Percentiles rank a stretch among this genome's conserved stretches.
phyloP scores from a whole-genome alignment of 2,329 filamentous ascomycete genomes.

The Colletotrichum tanaceti region DNA sequence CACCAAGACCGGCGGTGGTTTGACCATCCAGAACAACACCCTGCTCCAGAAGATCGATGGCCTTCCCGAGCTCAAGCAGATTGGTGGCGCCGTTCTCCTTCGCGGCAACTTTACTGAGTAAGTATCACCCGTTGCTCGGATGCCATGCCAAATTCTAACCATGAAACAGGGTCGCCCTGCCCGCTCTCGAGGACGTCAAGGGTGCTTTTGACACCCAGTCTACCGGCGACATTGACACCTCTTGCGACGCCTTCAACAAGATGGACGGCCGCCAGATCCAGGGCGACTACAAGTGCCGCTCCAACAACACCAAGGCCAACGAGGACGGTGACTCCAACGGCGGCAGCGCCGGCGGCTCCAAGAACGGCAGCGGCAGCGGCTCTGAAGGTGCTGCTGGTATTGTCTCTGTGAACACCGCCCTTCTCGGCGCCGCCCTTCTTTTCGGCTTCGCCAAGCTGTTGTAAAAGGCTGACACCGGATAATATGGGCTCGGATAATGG shows the following conservation, averaged over 20 bases:
- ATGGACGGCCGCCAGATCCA: constrained; percentile 55
- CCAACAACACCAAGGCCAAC: constrained; percentile 65
- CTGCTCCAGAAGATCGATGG: constrained; percentile 72
- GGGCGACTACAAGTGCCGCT: constrained; percentile 63
- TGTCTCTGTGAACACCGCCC: constrained; percentile 59
- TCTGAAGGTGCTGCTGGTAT: constrained; percentile 56
- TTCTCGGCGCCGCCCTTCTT: constrained; percentile 60
- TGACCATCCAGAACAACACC: constrained; percentile 93
- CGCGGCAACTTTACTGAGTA: constrained; percentile 80
- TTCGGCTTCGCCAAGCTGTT: constrained; percentile 63
- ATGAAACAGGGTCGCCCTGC: constrained; percentile 72
- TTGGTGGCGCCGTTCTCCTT: constrained; percentile 86
- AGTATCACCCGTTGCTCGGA: not conserved
- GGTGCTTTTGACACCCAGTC: constrained; percentile 78
- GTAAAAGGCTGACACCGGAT: constrained; percentile 51
- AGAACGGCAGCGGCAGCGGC: constrained; percentile 48
- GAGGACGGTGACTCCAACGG: constrained; percentile 52
- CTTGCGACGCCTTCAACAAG: constrained; percentile 66
- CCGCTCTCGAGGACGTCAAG: constrained; percentile 73
- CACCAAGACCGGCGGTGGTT: constrained; percentile 77
- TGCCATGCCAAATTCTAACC: not conserved
- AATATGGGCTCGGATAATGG: constrained; percentile 40
- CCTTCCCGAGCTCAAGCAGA: constrained; percentile 74
- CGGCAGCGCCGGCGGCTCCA: constrained; percentile 46
- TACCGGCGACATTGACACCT: constrained; percentile 69